These are phyloP conservation scores for Hsuehochloa calcarea DNA, from an alignment of 176 grass and related monocot genomes.

Conservation along the genomic window DNA sequence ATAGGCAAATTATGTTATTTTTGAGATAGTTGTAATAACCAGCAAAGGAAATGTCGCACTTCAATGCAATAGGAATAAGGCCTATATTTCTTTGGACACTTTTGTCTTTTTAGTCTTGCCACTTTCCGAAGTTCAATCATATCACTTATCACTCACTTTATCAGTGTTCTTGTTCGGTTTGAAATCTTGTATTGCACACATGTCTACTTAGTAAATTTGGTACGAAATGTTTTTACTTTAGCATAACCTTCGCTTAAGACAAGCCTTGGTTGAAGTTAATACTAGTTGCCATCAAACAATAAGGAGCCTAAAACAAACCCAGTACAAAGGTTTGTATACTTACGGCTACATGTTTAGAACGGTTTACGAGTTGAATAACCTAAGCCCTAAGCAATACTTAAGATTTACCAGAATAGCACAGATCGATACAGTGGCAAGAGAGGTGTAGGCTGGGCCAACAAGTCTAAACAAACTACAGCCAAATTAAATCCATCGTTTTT, in stretches of 20 bases:
- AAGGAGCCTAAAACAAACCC: too few species aligned
- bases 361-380: not conserved
- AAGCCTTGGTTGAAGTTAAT: not conserved
- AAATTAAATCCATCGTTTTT: slow-evolving; percentile 13
- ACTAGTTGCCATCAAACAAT: too few species aligned
- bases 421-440: not conserved
- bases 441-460: slow-evolving; percentile 17
- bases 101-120: not conserved
- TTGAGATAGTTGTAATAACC: not conserved
- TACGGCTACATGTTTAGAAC: not conserved
- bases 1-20: not conserved
- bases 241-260: not conserved
- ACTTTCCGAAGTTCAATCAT: not conserved
- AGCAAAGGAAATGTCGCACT: not conserved
- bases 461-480: slow-evolving; percentile 6
- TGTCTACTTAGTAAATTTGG: not conserved
- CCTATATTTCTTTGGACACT: not conserved
- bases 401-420: too few species aligned
- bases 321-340: not conserved
- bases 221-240: not conserved
- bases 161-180: not conserved
- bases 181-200: not conserved
- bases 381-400: not conserved
- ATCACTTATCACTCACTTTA: not conserved
- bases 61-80: not conserved